These are phyloP conservation scores for Monoraphidium neglectum DNA, from an alignment of 139 green algal species.

Conservation along the genomic window DNA sequence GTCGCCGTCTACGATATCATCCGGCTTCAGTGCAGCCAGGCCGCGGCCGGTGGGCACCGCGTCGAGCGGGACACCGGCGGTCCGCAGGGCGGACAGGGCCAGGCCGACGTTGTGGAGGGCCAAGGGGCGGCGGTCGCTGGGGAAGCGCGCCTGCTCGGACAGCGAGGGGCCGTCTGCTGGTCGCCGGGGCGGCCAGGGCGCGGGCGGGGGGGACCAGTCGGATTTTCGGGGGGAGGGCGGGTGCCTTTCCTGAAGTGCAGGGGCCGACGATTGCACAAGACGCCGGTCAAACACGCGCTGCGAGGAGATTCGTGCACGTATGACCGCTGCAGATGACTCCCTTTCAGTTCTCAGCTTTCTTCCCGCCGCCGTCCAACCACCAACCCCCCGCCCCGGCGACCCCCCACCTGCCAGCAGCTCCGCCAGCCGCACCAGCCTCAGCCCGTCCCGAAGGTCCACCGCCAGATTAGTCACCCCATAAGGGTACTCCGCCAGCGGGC, in stretches of 20 bases:
- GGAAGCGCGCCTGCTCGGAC: slow-evolving; percentile 40
- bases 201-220: neutral
- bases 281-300: too few relatives aligned
- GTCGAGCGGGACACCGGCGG: slow-evolving; percentile 6
- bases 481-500: slow-evolving; percentile 64
- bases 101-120: slow-evolving; percentile 60
- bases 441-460: slow-evolving; percentile 72
- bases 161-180: neutral
- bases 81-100: slow-evolving; percentile 27
- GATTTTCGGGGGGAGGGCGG: slow-evolving; percentile 12
- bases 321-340: too few relatives aligned
- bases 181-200: neutral
- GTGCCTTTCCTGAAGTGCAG: slow-evolving; percentile 13
- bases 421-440: slow-evolving; percentile 70
- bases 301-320: too few relatives aligned
- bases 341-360: neutral
- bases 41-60: slow-evolving; percentile 6
- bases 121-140: slow-evolving; percentile 43
- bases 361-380: neutral
- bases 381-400: neutral
- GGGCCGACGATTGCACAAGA: too few relatives aligned
- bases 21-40: slow-evolving; percentile 26
- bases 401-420: slow-evolving; percentile 60
- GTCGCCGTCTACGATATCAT: slow-evolving; percentile 68
- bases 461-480: slow-evolving; percentile 63